phyloP scores from a whole-genome alignment of 2,329 filamentous ascomycete species.

The Ophiognomonia clavigignenti-juglandacearum region DNA sequence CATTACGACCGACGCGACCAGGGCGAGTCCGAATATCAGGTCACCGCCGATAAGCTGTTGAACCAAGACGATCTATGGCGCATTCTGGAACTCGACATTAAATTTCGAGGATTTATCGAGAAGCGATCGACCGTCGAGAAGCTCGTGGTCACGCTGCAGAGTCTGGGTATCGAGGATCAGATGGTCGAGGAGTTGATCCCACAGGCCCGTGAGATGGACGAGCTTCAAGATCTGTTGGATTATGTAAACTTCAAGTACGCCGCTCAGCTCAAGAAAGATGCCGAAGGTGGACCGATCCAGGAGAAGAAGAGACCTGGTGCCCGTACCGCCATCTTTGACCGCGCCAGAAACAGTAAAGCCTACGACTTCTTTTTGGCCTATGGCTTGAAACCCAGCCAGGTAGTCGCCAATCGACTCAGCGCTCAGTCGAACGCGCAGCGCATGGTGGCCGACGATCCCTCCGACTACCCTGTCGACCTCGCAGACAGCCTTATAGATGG shows the following conservation, averaged over 20 bases:
- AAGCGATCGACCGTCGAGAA: slow-evolving; percentile 83
- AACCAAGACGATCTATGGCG: slow-evolving; percentile 94
- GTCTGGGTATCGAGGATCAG: slow-evolving; percentile 59
- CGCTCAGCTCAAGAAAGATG: slow-evolving; percentile 73
- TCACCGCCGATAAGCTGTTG: slow-evolving; percentile 80
- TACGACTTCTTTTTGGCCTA: slow-evolving; percentile 83
- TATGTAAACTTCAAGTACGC: slow-evolving; percentile 95
- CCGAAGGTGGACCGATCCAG: slow-evolving; percentile 57
- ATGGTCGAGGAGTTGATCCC: slow-evolving; percentile 80
- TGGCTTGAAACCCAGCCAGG: slow-evolving; percentile 81
- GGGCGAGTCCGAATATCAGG: slow-evolving; percentile 57
- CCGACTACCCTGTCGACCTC: slow-evolving; percentile 75
- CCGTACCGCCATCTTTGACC: slow-evolving; percentile 75
- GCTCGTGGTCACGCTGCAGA: slow-evolving; percentile 69
- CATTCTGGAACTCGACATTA: slow-evolving; percentile 89
- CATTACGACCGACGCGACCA: slow-evolving; percentile 56
- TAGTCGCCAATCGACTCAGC: slow-evolving; percentile 80
- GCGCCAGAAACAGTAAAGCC: slow-evolving; percentile 73
- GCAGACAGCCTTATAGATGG: slow-evolving; percentile 72
- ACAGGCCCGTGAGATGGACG: slow-evolving; percentile 80
- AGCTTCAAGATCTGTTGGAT: slow-evolving; percentile 93
- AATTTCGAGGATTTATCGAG: slow-evolving; percentile 88
- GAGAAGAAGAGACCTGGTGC: slow-evolving; percentile 77
- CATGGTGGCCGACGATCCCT: slow-evolving; percentile 78
- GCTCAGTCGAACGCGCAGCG: slow-evolving; percentile 57